Percentiles rank a stretch among this genome's conserved stretches.
Conservation (phyloP, 148 eudicot species). For the Chenopodium album region DNA sequence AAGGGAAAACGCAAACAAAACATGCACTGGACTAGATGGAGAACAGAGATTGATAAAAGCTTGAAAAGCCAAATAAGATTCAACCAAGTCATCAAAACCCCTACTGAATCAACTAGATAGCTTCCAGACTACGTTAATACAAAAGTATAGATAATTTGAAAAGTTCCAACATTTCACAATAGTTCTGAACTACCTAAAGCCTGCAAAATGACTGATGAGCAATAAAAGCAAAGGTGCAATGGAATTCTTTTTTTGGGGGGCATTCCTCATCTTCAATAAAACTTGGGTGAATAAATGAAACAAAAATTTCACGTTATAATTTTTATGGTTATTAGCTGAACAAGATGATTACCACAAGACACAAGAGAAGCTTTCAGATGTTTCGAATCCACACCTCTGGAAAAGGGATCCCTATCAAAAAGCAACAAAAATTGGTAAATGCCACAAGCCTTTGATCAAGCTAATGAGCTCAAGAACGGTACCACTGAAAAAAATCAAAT, state of each 20-base stretch:
- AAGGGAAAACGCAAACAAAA: neutral
- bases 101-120: neutral
- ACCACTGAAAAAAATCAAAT: neutral
- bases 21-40: neutral
- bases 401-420: conserved; percentile 75
- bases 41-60: neutral
- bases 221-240: neutral
- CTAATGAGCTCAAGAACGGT: conserved; percentile 7
- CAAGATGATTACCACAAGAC: conserved; percentile 39
- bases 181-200: neutral
- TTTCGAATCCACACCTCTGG: conserved; percentile 48
- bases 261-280: no score
- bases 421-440: neutral
- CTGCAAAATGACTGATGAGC: neutral
- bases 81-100: neutral
- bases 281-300: no score
- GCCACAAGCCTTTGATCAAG: conserved; percentile 11
- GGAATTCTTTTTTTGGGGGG: neutral
- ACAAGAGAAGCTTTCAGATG: conserved; percentile 43
- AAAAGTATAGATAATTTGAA: no score
- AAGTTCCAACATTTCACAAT: neutral
- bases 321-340: neutral
- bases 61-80: no score
- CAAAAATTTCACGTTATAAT: no score
- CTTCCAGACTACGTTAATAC: neutral